Conservation (phyloP, 495 filamentous ascomycete genomes). For the Aspergillus homomorphus region DNA sequence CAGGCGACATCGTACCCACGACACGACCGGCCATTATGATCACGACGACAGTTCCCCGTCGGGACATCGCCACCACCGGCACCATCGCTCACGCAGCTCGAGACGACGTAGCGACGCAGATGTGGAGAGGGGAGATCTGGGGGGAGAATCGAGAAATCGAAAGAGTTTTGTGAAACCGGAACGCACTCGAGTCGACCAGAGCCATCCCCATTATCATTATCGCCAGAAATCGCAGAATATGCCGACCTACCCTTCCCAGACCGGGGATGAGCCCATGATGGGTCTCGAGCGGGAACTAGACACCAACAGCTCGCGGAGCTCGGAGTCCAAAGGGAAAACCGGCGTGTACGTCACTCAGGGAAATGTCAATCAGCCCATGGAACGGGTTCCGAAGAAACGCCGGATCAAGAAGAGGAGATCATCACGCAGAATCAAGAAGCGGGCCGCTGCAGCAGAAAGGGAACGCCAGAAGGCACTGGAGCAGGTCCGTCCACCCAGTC, state of each 20-base stretch:
- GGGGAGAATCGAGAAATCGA: constrained; percentile 55
- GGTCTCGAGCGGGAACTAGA: constrained; percentile 63
- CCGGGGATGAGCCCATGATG: constrained; percentile 82
- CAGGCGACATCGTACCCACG: constrained; percentile 65
- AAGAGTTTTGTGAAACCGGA: constrained; percentile 86
- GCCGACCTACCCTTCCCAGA: constrained; percentile 81
- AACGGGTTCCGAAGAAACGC: constrained; percentile 42
- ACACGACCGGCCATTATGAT: constrained; percentile 57
- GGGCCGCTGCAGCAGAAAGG: constrained; percentile 55
- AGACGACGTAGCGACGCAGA: constrained; percentile 34
- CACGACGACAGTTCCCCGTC: constrained; percentile 34
- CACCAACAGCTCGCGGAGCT: constrained; percentile 53
- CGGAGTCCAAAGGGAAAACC: constrained; percentile 50
- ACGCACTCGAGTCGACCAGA: constrained; percentile 70
- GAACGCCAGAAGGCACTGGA: constrained; percentile 62
- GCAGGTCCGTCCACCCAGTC: constrained; percentile 70
- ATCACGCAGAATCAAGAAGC: constrained; percentile 48
- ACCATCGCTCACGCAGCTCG: constrained; percentile 36
- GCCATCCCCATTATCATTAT: constrained; percentile 94
- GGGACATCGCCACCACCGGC: constrained; percentile 34
- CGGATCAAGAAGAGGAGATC: constrained; percentile 49
- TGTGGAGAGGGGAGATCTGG: constrained; percentile 38
- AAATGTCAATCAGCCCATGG: constrained; percentile 48
- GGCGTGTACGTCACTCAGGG: constrained; percentile 35
- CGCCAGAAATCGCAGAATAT: constrained; percentile 76